These are phyloP conservation scores for Scenedesmus sp. DNA, from an alignment of 163 green algal genomes.

Conservation along the genomic window DNA sequence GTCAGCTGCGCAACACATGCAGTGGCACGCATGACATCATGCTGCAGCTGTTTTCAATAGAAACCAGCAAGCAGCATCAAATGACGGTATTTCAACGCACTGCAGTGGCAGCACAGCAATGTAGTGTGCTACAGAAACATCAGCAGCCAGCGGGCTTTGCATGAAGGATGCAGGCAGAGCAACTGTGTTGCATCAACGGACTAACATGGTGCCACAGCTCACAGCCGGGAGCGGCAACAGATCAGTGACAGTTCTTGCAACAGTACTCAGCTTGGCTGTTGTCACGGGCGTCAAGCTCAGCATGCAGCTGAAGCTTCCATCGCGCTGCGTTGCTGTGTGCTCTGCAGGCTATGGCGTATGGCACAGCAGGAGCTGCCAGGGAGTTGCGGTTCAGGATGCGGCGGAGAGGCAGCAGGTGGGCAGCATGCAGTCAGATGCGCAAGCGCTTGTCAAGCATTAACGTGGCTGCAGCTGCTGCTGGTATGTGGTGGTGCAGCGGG, in stretches of 20 bases:
- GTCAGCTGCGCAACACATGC: constrained; percentile 11
- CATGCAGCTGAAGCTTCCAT: neutral
- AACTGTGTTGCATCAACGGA: neutral
- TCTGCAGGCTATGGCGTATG: constrained; percentile 32
- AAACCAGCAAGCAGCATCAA: neutral
- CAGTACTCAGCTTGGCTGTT: no score
- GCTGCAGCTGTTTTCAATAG: neutral
- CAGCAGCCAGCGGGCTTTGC: neutral
- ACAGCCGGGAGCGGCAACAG: neutral
- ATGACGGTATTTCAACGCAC: neutral
- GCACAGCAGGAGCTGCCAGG: constrained; percentile 11
- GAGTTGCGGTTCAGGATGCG: constrained; percentile 25
- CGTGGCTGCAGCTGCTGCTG: neutral
- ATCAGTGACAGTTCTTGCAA: no score
- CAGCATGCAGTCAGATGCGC: neutral
- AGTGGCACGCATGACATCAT: neutral
- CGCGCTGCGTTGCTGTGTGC: neutral
- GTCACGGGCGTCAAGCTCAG: neutral
- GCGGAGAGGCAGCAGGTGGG: constrained; percentile 23
- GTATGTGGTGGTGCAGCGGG: neutral
- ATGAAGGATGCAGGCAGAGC: neutral
- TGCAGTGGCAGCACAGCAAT: neutral
- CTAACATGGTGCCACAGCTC: neutral
- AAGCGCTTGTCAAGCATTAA: neutral
- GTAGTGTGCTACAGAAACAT: neutral